Evolutionary conservation across 805 yeast genomes (phyloP), one percentile per base, ranked within the genome.

Genomic region (Groenewaldozyma tartarivorans): DNA sequence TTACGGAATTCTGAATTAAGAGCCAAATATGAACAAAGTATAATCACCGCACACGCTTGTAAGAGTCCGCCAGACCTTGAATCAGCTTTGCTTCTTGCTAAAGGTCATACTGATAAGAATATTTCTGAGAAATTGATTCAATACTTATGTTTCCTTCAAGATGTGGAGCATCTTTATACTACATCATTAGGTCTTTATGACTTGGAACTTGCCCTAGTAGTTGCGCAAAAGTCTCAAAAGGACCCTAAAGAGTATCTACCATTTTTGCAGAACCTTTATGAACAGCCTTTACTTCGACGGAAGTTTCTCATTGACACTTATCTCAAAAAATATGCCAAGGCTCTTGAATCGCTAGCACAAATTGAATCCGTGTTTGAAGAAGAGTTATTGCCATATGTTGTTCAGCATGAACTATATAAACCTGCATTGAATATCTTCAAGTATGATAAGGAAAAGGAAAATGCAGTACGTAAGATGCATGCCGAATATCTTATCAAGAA

Each of bases 241-340:
- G 99, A 92, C 63, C 99, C 99, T 19, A 86, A 88, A 54, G 99
- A 92, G 61, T 92, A 92, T 52, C 65, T 92, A 39, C 96, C 98
- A 39, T 92, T 92, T 60, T 69, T 92, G 49, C 95, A 86, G 54
- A 71, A 77, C 36, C 66, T 92, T 40, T 81, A 84, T 49, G 74
- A 73, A 32, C 83, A 81, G 58, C 64, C 74, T 1, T 79, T 74
- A 4, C 60, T 77, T 41, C 74, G 95, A 45, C 75, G 79, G 49
- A 71, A 74, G 54, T 88, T 84, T 55, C 60, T 77, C 55, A 82
- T 92, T 50, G 97, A 92, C 57, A 81, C 83, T 38, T 69, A 78
- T 55, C 71, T 92, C 57, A 77, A 79, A 53, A 73, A 77, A 35
- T 68, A 70, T 55, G 73, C 69, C 24, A 77, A 74, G 55, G 97